Evolutionary conservation across 345 rosid genomes (phyloP).

Genomic region (Jatropha curcas): DNA sequence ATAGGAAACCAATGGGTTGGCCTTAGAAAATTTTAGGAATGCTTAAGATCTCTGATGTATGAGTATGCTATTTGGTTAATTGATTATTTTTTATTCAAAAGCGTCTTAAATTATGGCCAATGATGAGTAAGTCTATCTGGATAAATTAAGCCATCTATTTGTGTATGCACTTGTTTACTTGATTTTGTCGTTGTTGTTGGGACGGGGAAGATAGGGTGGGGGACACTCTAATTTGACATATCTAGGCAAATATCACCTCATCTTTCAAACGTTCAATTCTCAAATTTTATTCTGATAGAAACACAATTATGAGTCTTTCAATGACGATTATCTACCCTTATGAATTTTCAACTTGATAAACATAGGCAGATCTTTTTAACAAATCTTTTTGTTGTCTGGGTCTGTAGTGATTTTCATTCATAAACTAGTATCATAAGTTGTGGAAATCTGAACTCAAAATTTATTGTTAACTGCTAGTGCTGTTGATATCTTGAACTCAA

Average conservation of each 20-base stretch:
- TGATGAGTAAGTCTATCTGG: neutral
- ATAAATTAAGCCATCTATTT: too few species aligned
- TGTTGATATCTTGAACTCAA: too few species aligned
- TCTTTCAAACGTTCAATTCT: neutral
- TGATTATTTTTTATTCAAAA: neutral
- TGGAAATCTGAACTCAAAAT: neutral
- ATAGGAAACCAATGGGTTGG: neutral
- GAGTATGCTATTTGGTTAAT: neutral
- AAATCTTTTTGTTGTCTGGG: too few species aligned
- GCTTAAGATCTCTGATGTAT: neutral
- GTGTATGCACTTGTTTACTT: neutral
- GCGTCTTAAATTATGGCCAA: neutral
- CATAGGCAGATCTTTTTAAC: neutral
- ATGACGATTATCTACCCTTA: neutral
- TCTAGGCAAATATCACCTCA: neutral
- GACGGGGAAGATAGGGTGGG: too few species aligned
- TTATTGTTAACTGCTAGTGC: conserved; percentile 5
- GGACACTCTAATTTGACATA: too few species aligned
- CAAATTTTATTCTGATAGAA: neutral
- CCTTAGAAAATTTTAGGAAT: neutral
- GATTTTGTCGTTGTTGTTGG: too few species aligned
- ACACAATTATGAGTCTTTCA: neutral
- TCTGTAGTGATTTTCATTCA: neutral
- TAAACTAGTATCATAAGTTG: neutral
- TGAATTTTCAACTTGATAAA: neutral